A percentile compares a stretch with the other conserved stretches of the same genome.
Evolutionary conservation across 2,329 filamentous ascomycete species (phyloP).

Genomic region (Neopestalotiopsis sp.): DNA sequence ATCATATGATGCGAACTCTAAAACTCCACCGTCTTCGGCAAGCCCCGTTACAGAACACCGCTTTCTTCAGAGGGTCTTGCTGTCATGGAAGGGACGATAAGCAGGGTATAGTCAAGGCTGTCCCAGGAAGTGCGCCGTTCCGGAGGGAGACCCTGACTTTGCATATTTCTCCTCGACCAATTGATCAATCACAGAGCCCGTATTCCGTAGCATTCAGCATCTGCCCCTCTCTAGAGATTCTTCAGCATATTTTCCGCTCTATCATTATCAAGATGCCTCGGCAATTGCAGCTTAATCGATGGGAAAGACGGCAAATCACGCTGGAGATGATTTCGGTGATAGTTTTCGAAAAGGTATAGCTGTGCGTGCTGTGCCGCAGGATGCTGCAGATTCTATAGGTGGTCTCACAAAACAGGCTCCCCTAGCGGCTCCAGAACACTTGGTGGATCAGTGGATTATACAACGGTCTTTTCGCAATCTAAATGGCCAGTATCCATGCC

Average conservation of each 20-base stretch:
- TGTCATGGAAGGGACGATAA: background rate
- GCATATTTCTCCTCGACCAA: background rate
- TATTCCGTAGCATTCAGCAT: background rate
- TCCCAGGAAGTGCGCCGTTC: background rate
- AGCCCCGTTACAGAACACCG: background rate
- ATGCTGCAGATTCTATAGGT: background rate
- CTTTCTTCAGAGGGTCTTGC: background rate
- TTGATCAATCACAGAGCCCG: background rate
- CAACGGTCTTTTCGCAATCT: background rate
- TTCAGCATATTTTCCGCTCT: background rate
- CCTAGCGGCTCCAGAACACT: background rate
- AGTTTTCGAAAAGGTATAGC: background rate
- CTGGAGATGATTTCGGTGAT: background rate
- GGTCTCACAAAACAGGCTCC: background rate
- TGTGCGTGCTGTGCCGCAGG: constrained; percentile 2
- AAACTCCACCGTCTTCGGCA: background rate
- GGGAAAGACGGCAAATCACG: too few relatives aligned
- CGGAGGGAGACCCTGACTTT: background rate
- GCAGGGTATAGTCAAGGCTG: background rate
- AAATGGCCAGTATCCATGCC: background rate
- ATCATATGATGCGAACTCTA: background rate
- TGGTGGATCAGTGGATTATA: background rate
- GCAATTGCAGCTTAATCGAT: too few relatives aligned
- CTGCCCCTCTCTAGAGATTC: background rate
- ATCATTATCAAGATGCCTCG: background rate